Base-by-base conservation (phyloP, 805 yeast species). In the Hanseniaspora lindneri region DNA sequence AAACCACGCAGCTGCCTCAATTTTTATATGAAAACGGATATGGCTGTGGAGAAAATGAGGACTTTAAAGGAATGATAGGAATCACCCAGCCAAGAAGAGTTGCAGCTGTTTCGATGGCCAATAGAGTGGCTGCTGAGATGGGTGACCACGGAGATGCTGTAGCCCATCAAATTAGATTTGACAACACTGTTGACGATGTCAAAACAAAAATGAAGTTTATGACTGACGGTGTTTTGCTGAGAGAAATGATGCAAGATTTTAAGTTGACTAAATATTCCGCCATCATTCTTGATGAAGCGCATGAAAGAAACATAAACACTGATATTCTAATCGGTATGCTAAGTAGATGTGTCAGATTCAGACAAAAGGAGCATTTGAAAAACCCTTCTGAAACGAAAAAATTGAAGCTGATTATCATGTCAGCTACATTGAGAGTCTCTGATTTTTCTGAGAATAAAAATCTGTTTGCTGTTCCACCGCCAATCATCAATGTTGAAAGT, bases 1-100 rank as follows among this genome's bases (percentile, higher is more conserved):
- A 92, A 63, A 92, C 98, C 1, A 92, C 99, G 0, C 99, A 92
- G 65, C 88, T 92, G 4, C 98, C 99, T 0, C 99, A 92, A 61
- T 92, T 92, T 58, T 65, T 92, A 39, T 86, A 79, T 59, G 99
- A 92, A 64, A 77, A 95, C 0, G 97, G 97, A 1, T 89, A 81
- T 60, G 96, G 96, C 4, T 62, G 66, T 39, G 66, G 67, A 5
- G 24, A 46, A 16, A 46, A 46, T 25, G 67, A 77, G 6, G 77
- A 76, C 7, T 76, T 78, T 11, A 89, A 95, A 0, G 97, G 97
- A 1, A 82, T 89, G 88, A 85, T 92, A 57, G 98, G 96, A 50
- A 72, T 92, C 21, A 92, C 99, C 0, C 98, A 92, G 65, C 95
- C 95, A 2, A 75, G 95, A 71, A 75, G 95, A 66, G 95, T 85